Evolutionary conservation across 495 filamentous ascomycete species (phyloP).

Genomic region (Collariella sp.): DNA sequence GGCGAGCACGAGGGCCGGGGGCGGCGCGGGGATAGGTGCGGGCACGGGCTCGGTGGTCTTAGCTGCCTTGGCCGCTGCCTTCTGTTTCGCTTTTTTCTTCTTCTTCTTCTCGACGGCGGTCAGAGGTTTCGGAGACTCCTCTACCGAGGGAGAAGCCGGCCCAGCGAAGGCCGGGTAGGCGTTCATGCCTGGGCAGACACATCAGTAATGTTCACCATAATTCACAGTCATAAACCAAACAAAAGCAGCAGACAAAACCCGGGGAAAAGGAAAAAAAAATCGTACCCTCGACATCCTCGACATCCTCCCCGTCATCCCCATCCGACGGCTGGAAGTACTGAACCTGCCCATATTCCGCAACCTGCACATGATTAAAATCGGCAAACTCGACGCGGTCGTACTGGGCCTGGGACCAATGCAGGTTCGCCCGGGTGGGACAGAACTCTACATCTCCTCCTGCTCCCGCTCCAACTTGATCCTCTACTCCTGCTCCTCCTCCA

Average conservation of each 20-base stretch:
- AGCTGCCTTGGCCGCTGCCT: slow-evolving; percentile 14
- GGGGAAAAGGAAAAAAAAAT: neutral
- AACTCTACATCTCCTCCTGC: slow-evolving; percentile 24
- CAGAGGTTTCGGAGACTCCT: slow-evolving; percentile 1
- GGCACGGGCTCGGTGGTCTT: slow-evolving; percentile 8
- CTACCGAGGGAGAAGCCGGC: slow-evolving; percentile 5
- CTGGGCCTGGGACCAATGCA: slow-evolving; percentile 26
- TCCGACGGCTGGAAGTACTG: slow-evolving; percentile 28
- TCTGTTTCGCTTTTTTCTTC: slow-evolving; percentile 24
- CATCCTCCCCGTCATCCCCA: slow-evolving; percentile 26
- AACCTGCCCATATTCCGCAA: slow-evolving; percentile 33
- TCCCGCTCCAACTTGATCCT: no score
- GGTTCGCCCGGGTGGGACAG: slow-evolving; percentile 32
- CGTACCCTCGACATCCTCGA: slow-evolving; percentile 16
- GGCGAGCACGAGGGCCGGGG: slow-evolving; percentile 3
- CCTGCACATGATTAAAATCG: slow-evolving; percentile 31
- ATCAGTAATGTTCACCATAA: neutral
- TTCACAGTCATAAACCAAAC: neutral
- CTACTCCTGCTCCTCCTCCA: slow-evolving; percentile 14
- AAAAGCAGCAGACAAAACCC: neutral
- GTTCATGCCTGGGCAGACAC: neutral
- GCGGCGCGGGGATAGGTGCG: slow-evolving; percentile 1
- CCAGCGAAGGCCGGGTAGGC: neutral
- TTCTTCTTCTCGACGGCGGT: slow-evolving; percentile 16
- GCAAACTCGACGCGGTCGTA: slow-evolving; percentile 35